These are phyloP conservation scores for Claviceps capensis DNA, from an alignment of 2,329 filamentous ascomycete genomes.

Conservation along the genomic window DNA sequence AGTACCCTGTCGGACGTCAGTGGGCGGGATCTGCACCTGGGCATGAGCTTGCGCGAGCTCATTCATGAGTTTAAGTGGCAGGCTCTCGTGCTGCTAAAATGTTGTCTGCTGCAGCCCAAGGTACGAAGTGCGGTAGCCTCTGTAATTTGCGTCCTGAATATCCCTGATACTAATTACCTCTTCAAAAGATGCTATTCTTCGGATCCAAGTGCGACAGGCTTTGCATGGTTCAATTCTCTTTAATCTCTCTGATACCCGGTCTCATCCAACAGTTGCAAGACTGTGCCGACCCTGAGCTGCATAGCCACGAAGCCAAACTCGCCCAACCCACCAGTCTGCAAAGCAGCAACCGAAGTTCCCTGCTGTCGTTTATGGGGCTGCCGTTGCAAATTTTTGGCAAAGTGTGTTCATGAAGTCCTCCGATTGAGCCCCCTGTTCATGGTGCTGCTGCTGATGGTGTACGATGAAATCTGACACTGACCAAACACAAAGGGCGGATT, in stretches of 20 bases:
- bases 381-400: slow-evolving; percentile 93
- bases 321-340: slow-evolving; percentile 70
- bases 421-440: background rate
- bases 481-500: slow-evolving; percentile 55
- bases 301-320: slow-evolving; percentile 64
- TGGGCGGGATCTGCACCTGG: slow-evolving; percentile 76
- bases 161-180: slow-evolving; percentile 1
- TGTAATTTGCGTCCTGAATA: background rate
- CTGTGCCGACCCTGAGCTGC: slow-evolving; percentile 84
- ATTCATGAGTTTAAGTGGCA: slow-evolving; percentile 92
- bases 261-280: slow-evolving; percentile 86
- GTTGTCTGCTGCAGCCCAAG: slow-evolving; percentile 86
- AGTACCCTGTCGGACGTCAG: slow-evolving; percentile 45
- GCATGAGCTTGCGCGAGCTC: slow-evolving; percentile 76
- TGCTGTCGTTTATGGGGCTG: slow-evolving; percentile 87
- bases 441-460: background rate
- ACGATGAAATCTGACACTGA: background rate
- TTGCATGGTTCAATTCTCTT: slow-evolving; percentile 97
- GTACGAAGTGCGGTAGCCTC: slow-evolving; percentile 30
- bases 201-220: slow-evolving; percentile 89
- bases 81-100: slow-evolving; percentile 87
- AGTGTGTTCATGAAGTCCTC: slow-evolving; percentile 26
- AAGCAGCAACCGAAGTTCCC: slow-evolving; percentile 80
- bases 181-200: slow-evolving; percentile 83
- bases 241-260: slow-evolving; percentile 88